Evolutionary conservation across 495 filamentous ascomycete genomes (phyloP).

Genomic region (Neurospora intermedia): DNA sequence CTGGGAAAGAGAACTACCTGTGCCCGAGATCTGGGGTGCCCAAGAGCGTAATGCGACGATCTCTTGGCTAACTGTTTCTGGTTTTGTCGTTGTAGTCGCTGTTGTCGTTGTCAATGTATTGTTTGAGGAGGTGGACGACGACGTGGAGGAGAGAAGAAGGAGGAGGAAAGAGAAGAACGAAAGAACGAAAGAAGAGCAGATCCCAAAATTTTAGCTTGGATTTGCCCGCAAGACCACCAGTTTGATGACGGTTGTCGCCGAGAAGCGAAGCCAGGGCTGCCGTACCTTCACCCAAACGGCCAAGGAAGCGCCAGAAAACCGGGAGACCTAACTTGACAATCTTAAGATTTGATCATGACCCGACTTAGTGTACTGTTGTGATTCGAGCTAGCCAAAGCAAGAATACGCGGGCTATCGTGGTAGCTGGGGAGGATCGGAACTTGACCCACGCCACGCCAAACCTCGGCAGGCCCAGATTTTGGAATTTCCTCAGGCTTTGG

Average conservation of each 20-base stretch:
- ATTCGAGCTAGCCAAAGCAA: background rate
- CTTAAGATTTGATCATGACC: background rate
- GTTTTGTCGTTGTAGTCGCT: background rate
- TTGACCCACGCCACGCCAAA: background rate
- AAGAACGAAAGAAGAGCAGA: background rate
- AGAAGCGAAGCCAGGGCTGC: background rate
- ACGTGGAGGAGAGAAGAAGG: background rate
- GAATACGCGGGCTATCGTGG: too few species aligned
- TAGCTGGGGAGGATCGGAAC: background rate
- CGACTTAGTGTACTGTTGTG: background rate
- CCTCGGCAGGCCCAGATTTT: background rate
- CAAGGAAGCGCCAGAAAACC: background rate
- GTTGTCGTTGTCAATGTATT: background rate
- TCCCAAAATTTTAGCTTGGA: background rate
- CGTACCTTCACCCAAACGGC: background rate
- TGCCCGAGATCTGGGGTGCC: background rate
- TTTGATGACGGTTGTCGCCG: background rate
- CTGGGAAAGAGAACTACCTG: background rate
- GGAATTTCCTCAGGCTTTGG: background rate
- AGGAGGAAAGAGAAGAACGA: background rate
- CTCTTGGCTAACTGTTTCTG: background rate
- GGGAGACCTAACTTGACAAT: background rate
- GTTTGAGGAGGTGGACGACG: background rate
- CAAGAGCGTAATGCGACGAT: background rate
- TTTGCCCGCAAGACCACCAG: background rate